Conservation (phyloP, 306 rosid species). For the Vigna trinervia region DNA sequence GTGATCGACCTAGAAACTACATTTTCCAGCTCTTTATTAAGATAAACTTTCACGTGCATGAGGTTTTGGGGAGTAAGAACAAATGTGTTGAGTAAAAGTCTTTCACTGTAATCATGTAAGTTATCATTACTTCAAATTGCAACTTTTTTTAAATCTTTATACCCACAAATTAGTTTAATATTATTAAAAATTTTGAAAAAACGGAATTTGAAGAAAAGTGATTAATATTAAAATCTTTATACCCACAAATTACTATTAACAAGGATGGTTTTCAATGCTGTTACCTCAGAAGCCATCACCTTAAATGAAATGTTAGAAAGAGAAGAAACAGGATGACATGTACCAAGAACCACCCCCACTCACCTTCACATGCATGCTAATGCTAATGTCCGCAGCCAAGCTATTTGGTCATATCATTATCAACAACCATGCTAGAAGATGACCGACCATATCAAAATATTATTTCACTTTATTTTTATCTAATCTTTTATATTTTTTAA, state of each 20-base stretch:
- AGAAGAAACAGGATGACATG: neutral
- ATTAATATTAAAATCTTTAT: neutral
- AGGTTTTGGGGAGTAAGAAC: neutral
- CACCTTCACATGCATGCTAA: conserved; percentile 1
- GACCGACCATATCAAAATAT: conserved; percentile 29
- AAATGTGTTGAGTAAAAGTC: neutral
- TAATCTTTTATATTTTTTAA: too few relatives aligned
- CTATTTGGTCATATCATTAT: conserved; percentile 7
- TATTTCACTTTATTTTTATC: too few relatives aligned
- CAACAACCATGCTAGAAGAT: conserved; percentile 33
- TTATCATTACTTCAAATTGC: neutral
- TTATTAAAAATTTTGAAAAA: neutral
- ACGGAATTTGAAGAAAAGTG: too few relatives aligned
- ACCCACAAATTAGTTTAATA: neutral
- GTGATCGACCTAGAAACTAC: conserved; percentile 37
- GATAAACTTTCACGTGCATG: neutral
- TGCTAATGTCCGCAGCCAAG: conserved; percentile 18
- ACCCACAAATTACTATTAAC: neutral
- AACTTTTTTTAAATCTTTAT: too few relatives aligned
- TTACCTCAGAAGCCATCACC: neutral
- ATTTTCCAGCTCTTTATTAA: neutral
- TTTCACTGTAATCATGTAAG: neutral
- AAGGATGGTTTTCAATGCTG: neutral
- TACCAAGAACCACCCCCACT: neutral
- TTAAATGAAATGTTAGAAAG: neutral